Base-by-base conservation (phyloP, 2,329 filamentous ascomycete genomes). In the Cryphonectria carpinicola region DNA sequence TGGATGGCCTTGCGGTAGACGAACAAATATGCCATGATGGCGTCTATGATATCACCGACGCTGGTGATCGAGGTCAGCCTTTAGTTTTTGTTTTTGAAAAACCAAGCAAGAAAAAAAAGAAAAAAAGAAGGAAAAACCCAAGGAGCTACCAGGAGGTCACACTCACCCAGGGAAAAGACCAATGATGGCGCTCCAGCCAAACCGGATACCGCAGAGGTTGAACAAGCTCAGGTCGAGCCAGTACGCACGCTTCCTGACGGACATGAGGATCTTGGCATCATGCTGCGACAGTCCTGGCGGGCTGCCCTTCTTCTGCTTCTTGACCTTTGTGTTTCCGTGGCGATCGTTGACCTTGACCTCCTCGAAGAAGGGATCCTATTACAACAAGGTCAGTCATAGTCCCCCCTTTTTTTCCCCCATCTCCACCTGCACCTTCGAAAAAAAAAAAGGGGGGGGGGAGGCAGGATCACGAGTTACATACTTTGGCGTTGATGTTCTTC, bases 101-200 rank as follows among this genome's bases (percentile, higher is more conserved):
- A 25, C n/a, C 17, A 19, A 46, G 7, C 4, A 2, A 49, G 46
- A 22, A 14, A 17, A 32, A 32, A 32, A 32, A 32, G 32, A 32
- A 32, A 3, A 32, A 4, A 32, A 32, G 32, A 32, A 32, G 4
- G 3, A 32, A 32, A 32, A 32, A n/a, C n/a, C n/a, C 32, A 32
- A 32, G 32, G 32, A 3, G 32, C 3, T 3, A 49, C 22, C 4
- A 46, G 32, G 32, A 17, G 43, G 17, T 6, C 43, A 19, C 69
- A 87, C 92, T 86, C 86, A 94, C 88, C 88, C 88, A 75, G 96
- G 96, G 68, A 98, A 81, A 10, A 98, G 79, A 19, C 91, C 96
- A 76, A 98, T 93, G 70, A 97, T 88, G 76, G 91, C 92, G 66
- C 93, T 89, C 94, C 94, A 98, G 68, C 96, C 96, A 78, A 98